A percentile compares a stretch with the other conserved stretches of the same genome.
Conservation (phyloP, 495 filamentous ascomycete genomes). For the Hypoxylon lienhwacheense region DNA sequence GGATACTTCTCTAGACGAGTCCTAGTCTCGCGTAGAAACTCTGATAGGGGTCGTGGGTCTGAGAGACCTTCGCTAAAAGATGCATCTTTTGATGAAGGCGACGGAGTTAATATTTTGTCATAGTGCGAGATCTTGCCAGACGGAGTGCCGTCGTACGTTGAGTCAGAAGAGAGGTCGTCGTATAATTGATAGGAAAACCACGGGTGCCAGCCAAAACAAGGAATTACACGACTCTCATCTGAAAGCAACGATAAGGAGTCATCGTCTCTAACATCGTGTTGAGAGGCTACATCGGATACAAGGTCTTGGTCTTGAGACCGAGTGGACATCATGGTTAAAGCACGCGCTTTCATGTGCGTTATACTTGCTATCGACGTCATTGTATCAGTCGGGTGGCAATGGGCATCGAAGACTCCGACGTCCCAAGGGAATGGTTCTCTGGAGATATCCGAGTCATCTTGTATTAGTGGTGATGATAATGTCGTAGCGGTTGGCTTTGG, state of each 20-base stretch:
- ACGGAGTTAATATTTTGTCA: slow-evolving; percentile 62
- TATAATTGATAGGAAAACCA: slow-evolving; percentile 94
- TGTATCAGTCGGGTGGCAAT: slow-evolving; percentile 99
- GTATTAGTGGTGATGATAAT: background rate
- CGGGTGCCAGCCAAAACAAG: slow-evolving; percentile 97
- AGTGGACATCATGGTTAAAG: slow-evolving; percentile 87
- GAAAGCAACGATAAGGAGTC: slow-evolving; percentile 4
- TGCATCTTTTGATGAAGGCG: slow-evolving; percentile 52
- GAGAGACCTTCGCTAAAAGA: slow-evolving; percentile 70
- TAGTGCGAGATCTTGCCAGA: slow-evolving; percentile 71
- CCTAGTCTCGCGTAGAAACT: slow-evolving; percentile 66
- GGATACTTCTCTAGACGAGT: slow-evolving; percentile 64
- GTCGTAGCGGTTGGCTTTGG: background rate
- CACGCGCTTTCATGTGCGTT: slow-evolving; percentile 71
- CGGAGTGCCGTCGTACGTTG: slow-evolving; percentile 41
- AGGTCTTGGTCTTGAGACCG: slow-evolving; percentile 83
- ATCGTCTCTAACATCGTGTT: slow-evolving; percentile 40
- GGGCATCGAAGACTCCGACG: slow-evolving; percentile 83
- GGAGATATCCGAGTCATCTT: slow-evolving; percentile 11
- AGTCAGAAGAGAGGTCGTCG: slow-evolving; percentile 56
- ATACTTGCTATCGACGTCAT: slow-evolving; percentile 71
- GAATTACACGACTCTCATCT: slow-evolving; percentile 56
- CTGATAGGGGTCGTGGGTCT: slow-evolving; percentile 67
- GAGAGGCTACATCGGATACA: slow-evolving; percentile 66
- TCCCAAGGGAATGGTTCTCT: slow-evolving; percentile 72